These are phyloP conservation scores for Salix viminalis DNA, from an alignment of 345 rosid species.

Conservation along the genomic window DNA sequence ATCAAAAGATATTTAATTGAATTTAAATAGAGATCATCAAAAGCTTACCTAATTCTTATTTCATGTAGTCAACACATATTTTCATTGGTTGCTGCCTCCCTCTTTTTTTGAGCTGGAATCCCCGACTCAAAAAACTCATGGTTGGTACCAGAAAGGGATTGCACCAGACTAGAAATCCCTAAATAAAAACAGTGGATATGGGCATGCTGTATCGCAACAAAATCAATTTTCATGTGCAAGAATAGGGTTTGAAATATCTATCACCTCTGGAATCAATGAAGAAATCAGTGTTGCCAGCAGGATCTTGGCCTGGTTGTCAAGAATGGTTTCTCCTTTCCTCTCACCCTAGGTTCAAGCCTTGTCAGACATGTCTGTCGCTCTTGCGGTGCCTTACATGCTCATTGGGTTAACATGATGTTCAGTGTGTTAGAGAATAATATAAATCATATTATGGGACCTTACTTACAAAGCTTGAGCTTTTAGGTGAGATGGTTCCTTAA, in stretches of 20 bases:
- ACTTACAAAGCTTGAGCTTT: too few species aligned
- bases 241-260: not conserved
- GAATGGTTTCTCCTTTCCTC: too few species aligned
- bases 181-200: not conserved
- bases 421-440: too few species aligned
- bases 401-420: too few species aligned
- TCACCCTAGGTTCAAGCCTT: too few species aligned
- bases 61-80: not conserved
- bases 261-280: not conserved
- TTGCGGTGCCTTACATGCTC: too few species aligned
- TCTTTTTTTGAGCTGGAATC: not conserved
- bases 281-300: not conserved
- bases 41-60: not conserved
- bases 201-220: not conserved
- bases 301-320: too few species aligned
- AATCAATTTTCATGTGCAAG: not conserved
- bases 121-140: not conserved
- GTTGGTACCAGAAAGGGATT: not conserved
- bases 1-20: not conserved
- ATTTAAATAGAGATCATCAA: not conserved
- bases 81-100: not conserved
- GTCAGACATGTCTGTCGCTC: fast-evolving
- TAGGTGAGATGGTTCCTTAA: too few species aligned
- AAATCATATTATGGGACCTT: too few species aligned
- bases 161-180: not conserved